Conservation (phyloP, 176 grass and related monocot genomes). For the Eremochloa ophiuroides region DNA sequence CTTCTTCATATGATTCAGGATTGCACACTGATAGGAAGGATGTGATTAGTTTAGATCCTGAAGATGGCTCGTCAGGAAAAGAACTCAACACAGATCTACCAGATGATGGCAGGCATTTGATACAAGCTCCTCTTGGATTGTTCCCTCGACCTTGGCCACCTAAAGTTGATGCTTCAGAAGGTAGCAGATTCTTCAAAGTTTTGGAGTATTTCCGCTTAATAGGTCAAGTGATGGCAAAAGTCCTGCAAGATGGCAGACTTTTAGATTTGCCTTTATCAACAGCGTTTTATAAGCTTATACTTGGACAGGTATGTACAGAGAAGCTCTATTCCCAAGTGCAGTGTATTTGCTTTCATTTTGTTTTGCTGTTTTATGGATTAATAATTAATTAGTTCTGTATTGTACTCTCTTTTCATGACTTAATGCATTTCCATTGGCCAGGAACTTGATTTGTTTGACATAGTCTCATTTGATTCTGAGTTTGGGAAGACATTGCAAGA, state of each 20-base stretch:
- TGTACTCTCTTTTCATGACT: background rate
- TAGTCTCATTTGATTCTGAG: constrained; percentile 70
- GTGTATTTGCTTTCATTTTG: constrained; percentile 3
- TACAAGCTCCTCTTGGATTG: constrained; percentile 60
- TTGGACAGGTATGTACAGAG: constrained; percentile 61
- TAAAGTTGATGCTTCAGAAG: constrained; percentile 29
- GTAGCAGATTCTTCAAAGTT: constrained; percentile 54
- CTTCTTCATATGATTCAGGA: constrained; percentile 37
- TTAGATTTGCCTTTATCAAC: constrained; percentile 79
- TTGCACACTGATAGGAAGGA: constrained; percentile 49
- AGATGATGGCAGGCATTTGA: constrained; percentile 26
- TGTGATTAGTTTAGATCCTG: constrained; percentile 19
- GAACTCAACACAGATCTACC: constrained; percentile 23
- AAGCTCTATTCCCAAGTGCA: background rate
- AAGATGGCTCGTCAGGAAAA: constrained; percentile 22
- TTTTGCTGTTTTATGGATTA: constrained; percentile 7
- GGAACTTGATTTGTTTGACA: constrained; percentile 93
- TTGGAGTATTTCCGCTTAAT: constrained; percentile 63
- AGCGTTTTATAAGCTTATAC: constrained; percentile 80
- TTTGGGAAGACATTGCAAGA: constrained; percentile 89
- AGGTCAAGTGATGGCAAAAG: constrained; percentile 80
- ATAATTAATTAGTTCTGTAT: background rate
- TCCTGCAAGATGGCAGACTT: constrained; percentile 87
- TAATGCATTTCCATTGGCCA: constrained; percentile 27
- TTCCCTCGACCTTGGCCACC: constrained; percentile 70